These are phyloP conservation scores for Didymella exigua DNA, from an alignment of 2,329 filamentous ascomycete genomes.

Conservation along the genomic window DNA sequence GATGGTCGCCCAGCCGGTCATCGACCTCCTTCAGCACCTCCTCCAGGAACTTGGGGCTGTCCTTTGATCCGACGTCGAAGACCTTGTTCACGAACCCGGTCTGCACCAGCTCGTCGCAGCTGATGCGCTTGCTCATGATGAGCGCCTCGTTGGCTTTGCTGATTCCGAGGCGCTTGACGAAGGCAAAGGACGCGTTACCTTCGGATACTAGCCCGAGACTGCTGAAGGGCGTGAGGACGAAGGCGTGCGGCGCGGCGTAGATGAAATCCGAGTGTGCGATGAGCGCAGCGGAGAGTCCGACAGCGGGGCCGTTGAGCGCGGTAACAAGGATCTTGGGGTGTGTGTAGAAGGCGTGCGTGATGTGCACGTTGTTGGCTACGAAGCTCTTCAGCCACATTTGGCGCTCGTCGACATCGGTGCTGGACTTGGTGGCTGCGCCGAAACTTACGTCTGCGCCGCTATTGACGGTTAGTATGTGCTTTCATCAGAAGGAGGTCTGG, in stretches of 20 bases:
- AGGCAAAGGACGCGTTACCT: constrained; percentile 77
- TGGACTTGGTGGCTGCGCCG: constrained; percentile 47
- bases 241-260: constrained; percentile 79
- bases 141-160: constrained; percentile 88
- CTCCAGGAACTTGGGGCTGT: constrained; percentile 69
- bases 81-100: constrained; percentile 87
- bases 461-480: constrained; percentile 13
- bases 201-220: constrained; percentile 90
- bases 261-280: constrained; percentile 88
- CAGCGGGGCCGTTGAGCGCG: constrained; percentile 87
- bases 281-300: constrained; percentile 86
- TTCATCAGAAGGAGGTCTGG: not conserved
- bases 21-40: constrained; percentile 80
- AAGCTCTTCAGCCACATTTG: constrained; percentile 73
- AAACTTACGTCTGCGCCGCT: constrained; percentile 81
- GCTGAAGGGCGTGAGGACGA: constrained; percentile 88
- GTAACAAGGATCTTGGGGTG: constrained; percentile 93
- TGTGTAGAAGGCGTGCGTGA: constrained; percentile 86
- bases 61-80: constrained; percentile 64
- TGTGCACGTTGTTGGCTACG: constrained; percentile 84
- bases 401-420: constrained; percentile 48
- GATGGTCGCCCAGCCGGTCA: constrained; percentile 76
- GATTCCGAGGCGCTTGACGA: constrained; percentile 80
- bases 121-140: constrained; percentile 83
- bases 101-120: constrained; percentile 72